Evolutionary conservation across 2,329 filamentous ascomycete species (phyloP), one percentile per base, ranked within the genome.

Genomic region (Sporothrix globosa): DNA sequence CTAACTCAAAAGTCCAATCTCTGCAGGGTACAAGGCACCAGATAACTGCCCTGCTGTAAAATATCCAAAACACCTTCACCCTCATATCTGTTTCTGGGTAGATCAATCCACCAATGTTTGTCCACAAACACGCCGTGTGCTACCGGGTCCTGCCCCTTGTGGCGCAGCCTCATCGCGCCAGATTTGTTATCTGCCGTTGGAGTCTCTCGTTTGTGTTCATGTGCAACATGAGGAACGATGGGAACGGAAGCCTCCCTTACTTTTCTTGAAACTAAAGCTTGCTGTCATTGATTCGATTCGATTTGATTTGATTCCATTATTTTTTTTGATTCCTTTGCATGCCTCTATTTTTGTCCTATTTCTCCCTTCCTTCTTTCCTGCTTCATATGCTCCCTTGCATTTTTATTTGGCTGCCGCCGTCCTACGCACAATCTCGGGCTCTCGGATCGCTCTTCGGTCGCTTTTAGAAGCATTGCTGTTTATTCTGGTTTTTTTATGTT

Each of bases 111-210:
- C 19, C n/a, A 13, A 7, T 46, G 21, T 44, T 24, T 27, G n/a
- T 46, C 58, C 39, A 61, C 58, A 61, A 61, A 61, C 58, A 63
- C 58, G 58, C 39, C 58, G 11, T 46, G 58, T 63, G 14, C 58
- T 17, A 63, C 58, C 58, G 13, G 24, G 44, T 30, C 19, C 39
- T 13, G 10, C 58, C 24, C 14, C 14, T 50, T 65, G 61, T 34
- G 61, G 41, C 24, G 39, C 44, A 34, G 46, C 61, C 41, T 65
- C 60, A 65, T n/a, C 17, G 41, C 17, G 44, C 44, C 60, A 50
- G 50, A 50, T n/a, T n/a, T 65, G 3, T 5, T 44, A 3, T 46
- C 58, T 63, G 27, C 61, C 61, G 44, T 65, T 65, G 46, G 21
- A n/a, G 61, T 65, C 44, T 65, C 24, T 50, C 24, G 34, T 24